phyloP scores from a whole-genome alignment of 192 early-diverging fungal species.

The Coemansia sp. region DNA sequence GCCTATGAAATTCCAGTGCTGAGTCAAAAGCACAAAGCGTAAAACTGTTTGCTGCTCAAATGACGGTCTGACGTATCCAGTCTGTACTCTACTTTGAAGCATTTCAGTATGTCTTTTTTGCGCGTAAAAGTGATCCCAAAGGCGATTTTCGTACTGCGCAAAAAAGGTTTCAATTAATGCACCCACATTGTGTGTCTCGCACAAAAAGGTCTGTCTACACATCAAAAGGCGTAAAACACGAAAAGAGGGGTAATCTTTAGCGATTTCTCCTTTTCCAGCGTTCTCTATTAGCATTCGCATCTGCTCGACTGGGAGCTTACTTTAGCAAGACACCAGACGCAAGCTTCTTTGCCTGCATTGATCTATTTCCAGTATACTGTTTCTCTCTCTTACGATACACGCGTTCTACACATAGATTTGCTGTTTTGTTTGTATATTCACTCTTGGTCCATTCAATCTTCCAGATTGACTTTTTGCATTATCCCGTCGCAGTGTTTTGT shows the following conservation, averaged over 20 bases:
- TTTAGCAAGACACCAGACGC: not conserved
- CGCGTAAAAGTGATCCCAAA: not conserved
- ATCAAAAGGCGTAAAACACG: not conserved
- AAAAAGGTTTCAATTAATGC: conserved; percentile 7
- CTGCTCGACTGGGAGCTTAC: not conserved
- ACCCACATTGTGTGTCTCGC: not conserved
- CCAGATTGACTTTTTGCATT: conserved; percentile 6
- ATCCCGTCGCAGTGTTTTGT: not conserved
- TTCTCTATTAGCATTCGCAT: not conserved
- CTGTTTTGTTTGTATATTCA: conserved; percentile 10
- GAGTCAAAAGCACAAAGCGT: not conserved
- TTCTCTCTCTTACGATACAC: not conserved
- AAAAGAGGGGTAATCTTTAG: conserved; percentile 6
- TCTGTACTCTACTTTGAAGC: not conserved
- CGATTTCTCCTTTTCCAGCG: not conserved
- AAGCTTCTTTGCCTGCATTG: not conserved
- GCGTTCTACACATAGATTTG: conserved; percentile 16
- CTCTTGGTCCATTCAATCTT: not conserved
- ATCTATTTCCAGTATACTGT: not conserved
- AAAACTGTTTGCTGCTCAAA: not conserved
- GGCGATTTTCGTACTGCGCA: not conserved
- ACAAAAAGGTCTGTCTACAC: conserved; percentile 1
- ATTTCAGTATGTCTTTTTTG: not conserved
- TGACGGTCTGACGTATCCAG: not conserved
- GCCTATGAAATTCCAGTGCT: not conserved